Percentiles rank a stretch among this genome's conserved stretches.
phyloP scores from a whole-genome alignment of 2,329 filamentous ascomycete species.

The Trichoderma pleuroti region DNA sequence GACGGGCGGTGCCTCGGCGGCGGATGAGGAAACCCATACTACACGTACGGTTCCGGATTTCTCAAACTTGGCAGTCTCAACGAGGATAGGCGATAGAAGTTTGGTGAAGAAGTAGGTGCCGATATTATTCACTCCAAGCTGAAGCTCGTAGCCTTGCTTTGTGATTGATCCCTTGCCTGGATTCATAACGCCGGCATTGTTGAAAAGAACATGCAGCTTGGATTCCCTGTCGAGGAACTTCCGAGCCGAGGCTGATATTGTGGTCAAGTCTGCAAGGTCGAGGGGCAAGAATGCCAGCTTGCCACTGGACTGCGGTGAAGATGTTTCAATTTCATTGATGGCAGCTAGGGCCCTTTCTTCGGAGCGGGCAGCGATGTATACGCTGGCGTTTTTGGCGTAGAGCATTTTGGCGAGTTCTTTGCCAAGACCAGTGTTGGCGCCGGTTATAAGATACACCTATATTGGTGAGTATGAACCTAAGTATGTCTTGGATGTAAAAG shows the following conservation, averaged over 20 bases:
- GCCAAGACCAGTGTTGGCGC: slow-evolving; percentile 41
- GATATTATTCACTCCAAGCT: neutral
- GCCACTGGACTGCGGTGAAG: neutral
- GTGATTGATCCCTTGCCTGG: neutral
- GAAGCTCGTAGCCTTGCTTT: neutral
- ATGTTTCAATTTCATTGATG: neutral
- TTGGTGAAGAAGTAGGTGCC: neutral
- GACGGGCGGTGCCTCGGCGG: neutral
- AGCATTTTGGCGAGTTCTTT: slow-evolving; percentile 50
- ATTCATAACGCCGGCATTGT: neutral
- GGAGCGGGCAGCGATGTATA: slow-evolving; percentile 52
- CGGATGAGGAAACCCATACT: neutral
- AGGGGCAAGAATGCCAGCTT: neutral
- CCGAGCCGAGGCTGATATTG: neutral
- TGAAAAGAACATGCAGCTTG: neutral
- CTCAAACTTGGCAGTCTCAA: neutral
- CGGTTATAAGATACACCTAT: slow-evolving; percentile 34
- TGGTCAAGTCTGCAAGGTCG: neutral
- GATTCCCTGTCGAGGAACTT: neutral
- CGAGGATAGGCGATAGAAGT: neutral
- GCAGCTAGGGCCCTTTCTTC: neutral
- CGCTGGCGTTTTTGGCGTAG: slow-evolving; percentile 50
- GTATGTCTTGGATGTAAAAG: neutral
- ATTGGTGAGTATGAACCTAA: neutral
- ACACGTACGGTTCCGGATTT: neutral